These are phyloP conservation scores for Coemansia sp. DNA, from an alignment of 192 early-diverging fungal genomes.

Conservation along the genomic window DNA sequence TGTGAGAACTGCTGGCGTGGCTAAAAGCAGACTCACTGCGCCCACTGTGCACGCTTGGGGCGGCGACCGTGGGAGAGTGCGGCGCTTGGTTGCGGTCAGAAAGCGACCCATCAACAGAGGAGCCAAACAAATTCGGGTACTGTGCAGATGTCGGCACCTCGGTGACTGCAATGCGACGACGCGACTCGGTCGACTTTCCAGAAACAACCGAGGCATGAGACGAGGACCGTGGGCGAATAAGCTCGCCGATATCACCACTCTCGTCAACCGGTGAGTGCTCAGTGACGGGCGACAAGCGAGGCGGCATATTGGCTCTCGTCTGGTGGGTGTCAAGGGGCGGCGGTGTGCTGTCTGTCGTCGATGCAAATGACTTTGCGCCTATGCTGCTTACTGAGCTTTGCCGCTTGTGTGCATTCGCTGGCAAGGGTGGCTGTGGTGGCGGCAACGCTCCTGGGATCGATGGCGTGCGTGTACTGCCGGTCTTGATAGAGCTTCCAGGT, in stretches of 20 bases:
- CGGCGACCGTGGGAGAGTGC: conserved; percentile 17
- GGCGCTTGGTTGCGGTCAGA: conserved; percentile 8
- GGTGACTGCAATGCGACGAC: conserved; percentile 49
- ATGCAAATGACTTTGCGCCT: conserved; percentile 20
- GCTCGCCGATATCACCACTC: background rate
- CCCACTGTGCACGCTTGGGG: conserved; percentile 26
- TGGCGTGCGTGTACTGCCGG: background rate
- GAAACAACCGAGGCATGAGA: conserved; percentile 46
- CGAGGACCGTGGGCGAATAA: conserved; percentile 43
- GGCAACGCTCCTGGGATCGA: background rate
- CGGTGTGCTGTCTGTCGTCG: conserved; percentile 22
- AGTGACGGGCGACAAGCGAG: conserved; percentile 46
- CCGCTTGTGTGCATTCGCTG: conserved; percentile 20
- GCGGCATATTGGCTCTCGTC: background rate
- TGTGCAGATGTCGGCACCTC: conserved; percentile 45
- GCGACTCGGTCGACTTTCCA: conserved; percentile 47
- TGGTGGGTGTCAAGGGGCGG: conserved; percentile 1
- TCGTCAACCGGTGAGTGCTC: conserved; percentile 27
- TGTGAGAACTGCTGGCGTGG: conserved; percentile 25
- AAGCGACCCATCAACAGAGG: conserved; percentile 18
- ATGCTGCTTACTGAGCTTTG: conserved; percentile 37
- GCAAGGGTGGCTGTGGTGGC: background rate
- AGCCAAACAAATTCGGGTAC: conserved; percentile 46
- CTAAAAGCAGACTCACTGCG: conserved; percentile 42
- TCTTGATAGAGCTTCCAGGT: background rate